Percentiles rank a stretch among this genome's conserved stretches.
These are phyloP conservation scores for Actinomortierella ambigua DNA, from an alignment of 371 early-diverging fungal genomes.

Conservation along the genomic window DNA sequence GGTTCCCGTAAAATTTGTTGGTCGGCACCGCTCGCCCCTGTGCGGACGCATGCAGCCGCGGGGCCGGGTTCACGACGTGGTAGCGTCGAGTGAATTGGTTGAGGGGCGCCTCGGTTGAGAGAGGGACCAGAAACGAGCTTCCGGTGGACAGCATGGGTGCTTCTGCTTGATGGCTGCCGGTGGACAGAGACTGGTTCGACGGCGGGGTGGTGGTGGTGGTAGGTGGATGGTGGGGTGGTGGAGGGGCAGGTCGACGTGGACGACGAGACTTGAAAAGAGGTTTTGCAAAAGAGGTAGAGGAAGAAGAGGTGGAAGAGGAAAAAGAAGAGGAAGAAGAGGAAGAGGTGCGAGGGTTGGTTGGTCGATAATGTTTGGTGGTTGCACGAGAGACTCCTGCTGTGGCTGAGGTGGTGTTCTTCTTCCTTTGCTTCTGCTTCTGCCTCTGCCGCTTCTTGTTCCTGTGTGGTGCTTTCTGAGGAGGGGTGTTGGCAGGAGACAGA, in stretches of 20 bases:
- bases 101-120: conserved; percentile 12
- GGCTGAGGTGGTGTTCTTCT: too few relatives aligned
- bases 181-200: not conserved
- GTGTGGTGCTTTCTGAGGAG: too few relatives aligned
- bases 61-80: conserved; percentile 15
- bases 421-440: too few relatives aligned
- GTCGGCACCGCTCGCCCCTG: conserved; percentile 20
- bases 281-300: conserved; percentile 5
- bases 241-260: not conserved
- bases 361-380: too few relatives aligned
- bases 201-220: not conserved
- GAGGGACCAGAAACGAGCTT: conserved; percentile 21
- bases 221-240: not conserved
- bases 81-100: conserved; percentile 2
- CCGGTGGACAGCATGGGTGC: not conserved
- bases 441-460: too few relatives aligned
- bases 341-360: not conserved
- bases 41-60: conserved; percentile 8
- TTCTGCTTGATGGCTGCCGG: not conserved
- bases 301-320: not conserved
- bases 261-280: not conserved
- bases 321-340: not conserved
- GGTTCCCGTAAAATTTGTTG: conserved; percentile 43
- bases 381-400: too few relatives aligned
- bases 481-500: too few relatives aligned